These are phyloP conservation scores for Cystobasidium onofrii DNA, from an alignment of 768 basidiomycete species.

Conservation along the genomic window DNA sequence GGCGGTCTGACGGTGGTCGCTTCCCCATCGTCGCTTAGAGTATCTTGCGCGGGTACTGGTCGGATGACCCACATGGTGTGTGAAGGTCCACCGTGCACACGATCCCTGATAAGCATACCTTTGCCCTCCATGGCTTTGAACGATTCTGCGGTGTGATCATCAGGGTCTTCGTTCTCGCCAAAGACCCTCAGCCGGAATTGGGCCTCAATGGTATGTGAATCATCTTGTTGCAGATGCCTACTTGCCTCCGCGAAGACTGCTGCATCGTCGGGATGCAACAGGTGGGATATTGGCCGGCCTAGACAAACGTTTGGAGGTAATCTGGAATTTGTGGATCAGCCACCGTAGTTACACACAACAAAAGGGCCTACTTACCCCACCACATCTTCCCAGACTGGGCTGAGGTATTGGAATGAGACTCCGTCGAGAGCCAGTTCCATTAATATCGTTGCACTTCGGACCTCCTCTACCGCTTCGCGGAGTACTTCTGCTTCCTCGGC, in stretches of 20 bases:
- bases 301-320: constrained; percentile 56
- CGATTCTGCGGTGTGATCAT: constrained; percentile 42
- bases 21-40: constrained; percentile 26
- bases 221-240: constrained; percentile 73
- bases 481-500: constrained; percentile 63
- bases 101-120: constrained; percentile 96
- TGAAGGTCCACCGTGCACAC: constrained; percentile 73
- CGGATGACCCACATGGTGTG: constrained; percentile 67
- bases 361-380: constrained; percentile 60
- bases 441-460: constrained; percentile 91
- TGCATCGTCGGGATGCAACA: constrained; percentile 71
- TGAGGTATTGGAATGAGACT: constrained; percentile 89
- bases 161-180: constrained; percentile 31
- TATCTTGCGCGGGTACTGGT: constrained; percentile 30
- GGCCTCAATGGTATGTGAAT: constrained; percentile 87
- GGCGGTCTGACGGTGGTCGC: constrained; percentile 23
- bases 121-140: constrained; percentile 87
- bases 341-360: neutral
- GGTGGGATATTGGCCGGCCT: constrained; percentile 69
- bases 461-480: constrained; percentile 81
- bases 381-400: constrained; percentile 88
- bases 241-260: constrained; percentile 79
- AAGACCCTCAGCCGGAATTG: constrained; percentile 66
- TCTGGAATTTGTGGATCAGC: constrained; percentile 58
- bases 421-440: constrained; percentile 89